Evolutionary conservation across 148 eudicot genomes (phyloP).

Genomic region (Fallopia convolvulus): DNA sequence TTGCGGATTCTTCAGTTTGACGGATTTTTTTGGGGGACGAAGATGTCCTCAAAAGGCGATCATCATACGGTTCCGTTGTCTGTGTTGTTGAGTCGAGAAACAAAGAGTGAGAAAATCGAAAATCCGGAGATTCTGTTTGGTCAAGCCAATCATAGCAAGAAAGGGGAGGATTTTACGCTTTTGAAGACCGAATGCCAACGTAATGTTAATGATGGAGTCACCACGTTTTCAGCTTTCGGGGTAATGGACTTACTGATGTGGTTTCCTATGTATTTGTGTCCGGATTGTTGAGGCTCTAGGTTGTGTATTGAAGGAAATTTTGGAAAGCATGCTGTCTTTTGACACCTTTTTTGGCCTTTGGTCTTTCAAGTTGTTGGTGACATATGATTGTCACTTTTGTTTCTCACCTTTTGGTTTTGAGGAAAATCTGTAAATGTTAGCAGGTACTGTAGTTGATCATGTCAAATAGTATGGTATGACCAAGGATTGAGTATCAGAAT

Average conservation of each 20-base stretch:
- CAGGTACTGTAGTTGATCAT: neutral
- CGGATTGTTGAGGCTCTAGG: neutral
- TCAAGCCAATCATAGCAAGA: slow-evolving; percentile 77
- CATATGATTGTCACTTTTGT: neutral
- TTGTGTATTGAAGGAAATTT: neutral
- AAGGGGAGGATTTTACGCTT: slow-evolving; percentile 88
- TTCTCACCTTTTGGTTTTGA: neutral
- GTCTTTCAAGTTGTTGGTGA: neutral
- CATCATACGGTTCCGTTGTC: slow-evolving; percentile 87
- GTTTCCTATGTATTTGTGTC: neutral
- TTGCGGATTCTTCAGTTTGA: neutral
- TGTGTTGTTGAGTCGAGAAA: slow-evolving; percentile 72
- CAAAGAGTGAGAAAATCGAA: slow-evolving; percentile 78
- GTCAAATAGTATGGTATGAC: neutral
- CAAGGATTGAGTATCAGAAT: neutral
- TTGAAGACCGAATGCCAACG: slow-evolving; percentile 84
- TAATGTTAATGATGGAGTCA: slow-evolving; percentile 69
- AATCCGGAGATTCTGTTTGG: slow-evolving; percentile 66
- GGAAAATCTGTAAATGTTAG: slow-evolving; percentile 2
- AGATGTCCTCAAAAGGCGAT: slow-evolving; percentile 78
- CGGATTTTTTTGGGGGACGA: slow-evolving; percentile 15
- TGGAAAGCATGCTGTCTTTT: neutral
- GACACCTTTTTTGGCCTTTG: slow-evolving; percentile 10
- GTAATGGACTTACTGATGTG: slow-evolving; percentile 24
- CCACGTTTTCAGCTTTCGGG: slow-evolving; percentile 85